phyloP scores from a whole-genome alignment of 208 protist species.

The Leishmania braziliensis region DNA sequence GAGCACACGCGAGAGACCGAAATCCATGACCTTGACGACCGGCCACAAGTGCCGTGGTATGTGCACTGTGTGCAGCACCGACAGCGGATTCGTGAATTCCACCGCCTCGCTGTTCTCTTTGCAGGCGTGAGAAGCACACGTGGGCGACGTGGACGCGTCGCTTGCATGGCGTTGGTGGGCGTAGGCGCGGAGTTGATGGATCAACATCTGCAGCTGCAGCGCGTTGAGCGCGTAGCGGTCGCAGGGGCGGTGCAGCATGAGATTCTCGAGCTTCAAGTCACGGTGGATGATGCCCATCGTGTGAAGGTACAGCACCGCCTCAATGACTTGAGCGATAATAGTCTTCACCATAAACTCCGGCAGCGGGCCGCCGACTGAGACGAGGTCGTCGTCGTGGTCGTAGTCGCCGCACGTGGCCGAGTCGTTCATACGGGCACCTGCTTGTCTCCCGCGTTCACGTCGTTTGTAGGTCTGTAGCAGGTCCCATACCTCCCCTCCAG shows the following conservation, averaged over 20 bases:
- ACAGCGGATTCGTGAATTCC: conserved; percentile 51
- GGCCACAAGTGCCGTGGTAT: conserved; percentile 52
- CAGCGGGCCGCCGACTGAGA: conserved; percentile 44
- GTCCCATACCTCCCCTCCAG: conserved; percentile 56
- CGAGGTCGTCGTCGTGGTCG: conserved; percentile 14
- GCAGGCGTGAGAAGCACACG: neutral
- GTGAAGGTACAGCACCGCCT: conserved; percentile 85
- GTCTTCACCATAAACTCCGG: conserved; percentile 71
- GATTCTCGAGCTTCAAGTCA: conserved; percentile 98
- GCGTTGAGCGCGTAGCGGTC: conserved; percentile 35
- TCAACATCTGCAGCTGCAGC: conserved; percentile 49
- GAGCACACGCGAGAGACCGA: conserved; percentile 62
- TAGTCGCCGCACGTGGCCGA: conserved; percentile 8
- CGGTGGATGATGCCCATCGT: conserved; percentile 98
- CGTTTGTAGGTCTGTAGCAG: conserved; percentile 46
- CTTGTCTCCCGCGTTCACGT: neutral
- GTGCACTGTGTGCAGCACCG: conserved; percentile 50
- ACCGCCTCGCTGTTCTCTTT: neutral
- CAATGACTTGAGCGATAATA: conserved; percentile 58
- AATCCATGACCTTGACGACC: conserved; percentile 74
- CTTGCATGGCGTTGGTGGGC: conserved; percentile 1
- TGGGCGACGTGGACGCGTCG: neutral
- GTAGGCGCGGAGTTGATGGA: conserved; percentile 30
- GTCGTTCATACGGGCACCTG: neutral
- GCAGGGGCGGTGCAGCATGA: conserved; percentile 93